Conservation (phyloP, 768 basidiomycete species). For the Termitomyces sp. region DNA sequence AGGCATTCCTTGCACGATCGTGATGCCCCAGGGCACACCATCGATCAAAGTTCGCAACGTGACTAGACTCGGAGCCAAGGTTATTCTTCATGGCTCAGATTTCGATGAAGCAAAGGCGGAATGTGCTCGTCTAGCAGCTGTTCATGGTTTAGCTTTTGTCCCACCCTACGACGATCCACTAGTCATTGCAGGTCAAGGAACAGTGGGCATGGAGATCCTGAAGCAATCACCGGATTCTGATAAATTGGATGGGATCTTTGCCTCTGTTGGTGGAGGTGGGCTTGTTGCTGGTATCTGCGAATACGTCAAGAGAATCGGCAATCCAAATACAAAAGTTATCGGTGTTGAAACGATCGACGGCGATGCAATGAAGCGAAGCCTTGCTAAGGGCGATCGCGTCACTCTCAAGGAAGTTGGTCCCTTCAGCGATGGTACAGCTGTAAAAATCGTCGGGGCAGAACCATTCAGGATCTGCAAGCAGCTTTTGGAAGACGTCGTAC, state of each 20-base stretch:
- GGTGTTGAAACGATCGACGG: slow-evolving; percentile 96
- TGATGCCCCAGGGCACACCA: slow-evolving; percentile 95
- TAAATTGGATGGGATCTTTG: slow-evolving; percentile 78
- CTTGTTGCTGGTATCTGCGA: slow-evolving; percentile 85
- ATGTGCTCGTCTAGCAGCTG: slow-evolving; percentile 76
- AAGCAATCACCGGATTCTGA: slow-evolving; percentile 81
- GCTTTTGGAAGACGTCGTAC: slow-evolving; percentile 75
- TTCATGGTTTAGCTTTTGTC: slow-evolving; percentile 80
- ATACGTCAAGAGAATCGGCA: slow-evolving; percentile 91
- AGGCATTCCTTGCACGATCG: slow-evolving; percentile 93
- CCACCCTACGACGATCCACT: slow-evolving; percentile 97
- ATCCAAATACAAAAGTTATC: slow-evolving; percentile 71
- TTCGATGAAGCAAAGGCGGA: slow-evolving; percentile 97
- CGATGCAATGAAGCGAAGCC: slow-evolving; percentile 86
- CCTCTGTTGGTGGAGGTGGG: slow-evolving; percentile 91
- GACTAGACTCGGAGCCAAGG: slow-evolving; percentile 90
- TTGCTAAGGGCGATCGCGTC: slow-evolving; percentile 77
- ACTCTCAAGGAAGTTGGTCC: slow-evolving; percentile 88
- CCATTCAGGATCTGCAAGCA: slow-evolving; percentile 89
- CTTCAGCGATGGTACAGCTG: slow-evolving; percentile 97
- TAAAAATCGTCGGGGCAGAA: slow-evolving; percentile 92
- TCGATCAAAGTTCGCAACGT: slow-evolving; percentile 96
- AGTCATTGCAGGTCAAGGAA: slow-evolving; percentile 96
- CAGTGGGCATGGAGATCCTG: slow-evolving; percentile 89
- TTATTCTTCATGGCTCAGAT: slow-evolving; percentile 85